Conservation (phyloP, 345 rosid genomes). For the Cardamine resedifolia region DNA sequence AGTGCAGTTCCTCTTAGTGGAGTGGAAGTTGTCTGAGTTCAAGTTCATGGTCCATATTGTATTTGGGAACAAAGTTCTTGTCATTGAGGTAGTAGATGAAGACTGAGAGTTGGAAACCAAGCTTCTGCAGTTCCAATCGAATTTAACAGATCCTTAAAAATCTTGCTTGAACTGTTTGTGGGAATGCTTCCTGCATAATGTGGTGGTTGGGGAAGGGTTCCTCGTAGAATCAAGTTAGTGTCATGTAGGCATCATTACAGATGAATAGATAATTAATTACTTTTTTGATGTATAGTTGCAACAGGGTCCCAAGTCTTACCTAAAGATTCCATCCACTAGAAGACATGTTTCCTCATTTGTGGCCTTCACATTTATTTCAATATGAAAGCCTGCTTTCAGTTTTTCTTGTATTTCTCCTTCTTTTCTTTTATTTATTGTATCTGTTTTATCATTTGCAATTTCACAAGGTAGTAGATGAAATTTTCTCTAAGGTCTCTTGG, state of each 20-base stretch:
- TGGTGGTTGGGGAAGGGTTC: constrained; percentile 18
- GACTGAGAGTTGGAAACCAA: constrained; percentile 8
- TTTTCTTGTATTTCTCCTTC: constrained; percentile 11
- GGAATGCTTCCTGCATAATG: constrained; percentile 2
- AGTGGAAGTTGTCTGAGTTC: constrained; percentile 56
- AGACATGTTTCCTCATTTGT: constrained; percentile 32
- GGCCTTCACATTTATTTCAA: constrained; percentile 18
- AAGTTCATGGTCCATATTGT: constrained; percentile 9
- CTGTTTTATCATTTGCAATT: constrained; percentile 3
- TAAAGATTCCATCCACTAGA: constrained; percentile 20
- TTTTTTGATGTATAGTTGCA: constrained; percentile 26
- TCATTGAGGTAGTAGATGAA: constrained; percentile 6
- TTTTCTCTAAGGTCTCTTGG: constrained; percentile 17
- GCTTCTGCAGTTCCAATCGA: constrained; percentile 11
- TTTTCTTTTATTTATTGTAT: constrained; percentile 14
- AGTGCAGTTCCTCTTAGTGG: constrained; percentile 65
- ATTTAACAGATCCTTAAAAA: neutral
- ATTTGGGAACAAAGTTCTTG: constrained; percentile 4
- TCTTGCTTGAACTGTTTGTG: constrained; percentile 28
- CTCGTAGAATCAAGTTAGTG: constrained; percentile 11
- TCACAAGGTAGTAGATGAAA: constrained; percentile 8
- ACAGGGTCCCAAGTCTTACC: constrained; percentile 26
- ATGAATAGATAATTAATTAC: neutral
- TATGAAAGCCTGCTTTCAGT: constrained; percentile 15
- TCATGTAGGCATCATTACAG: constrained; percentile 15